Percentiles rank a stretch among this genome's conserved stretches.
phyloP scores from a whole-genome alignment of 2,329 filamentous ascomycete species.

The Huntiella omanensis region DNA sequence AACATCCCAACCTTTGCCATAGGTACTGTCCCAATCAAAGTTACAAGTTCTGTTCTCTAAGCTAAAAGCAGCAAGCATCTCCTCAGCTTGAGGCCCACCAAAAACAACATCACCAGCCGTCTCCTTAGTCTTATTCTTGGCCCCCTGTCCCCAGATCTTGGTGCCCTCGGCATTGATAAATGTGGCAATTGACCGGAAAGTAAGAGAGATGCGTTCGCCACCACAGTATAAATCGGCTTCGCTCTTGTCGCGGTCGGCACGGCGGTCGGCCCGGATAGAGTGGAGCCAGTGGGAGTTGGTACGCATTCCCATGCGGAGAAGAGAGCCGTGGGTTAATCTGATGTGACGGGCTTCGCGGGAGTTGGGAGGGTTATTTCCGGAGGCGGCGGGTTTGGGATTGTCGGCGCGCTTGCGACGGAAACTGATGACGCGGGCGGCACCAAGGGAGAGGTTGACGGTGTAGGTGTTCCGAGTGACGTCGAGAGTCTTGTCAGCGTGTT shows the following conservation, averaged over 20 bases:
- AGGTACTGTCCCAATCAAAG: constrained; percentile 58
- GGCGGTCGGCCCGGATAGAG: constrained; percentile 76
- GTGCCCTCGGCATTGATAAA: constrained; percentile 48
- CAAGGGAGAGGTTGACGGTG: constrained; percentile 88
- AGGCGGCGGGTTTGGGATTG: constrained; percentile 14
- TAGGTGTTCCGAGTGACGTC: constrained; percentile 67
- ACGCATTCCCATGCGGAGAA: constrained; percentile 60
- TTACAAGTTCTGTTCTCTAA: constrained; percentile 57
- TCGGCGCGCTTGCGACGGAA: constrained; percentile 59
- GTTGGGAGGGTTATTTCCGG: constrained; percentile 18
- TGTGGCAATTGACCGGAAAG: constrained; percentile 77
- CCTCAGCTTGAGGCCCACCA: constrained; percentile 35
- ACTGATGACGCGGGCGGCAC: constrained; percentile 76
- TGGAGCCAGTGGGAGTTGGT: constrained; percentile 86
- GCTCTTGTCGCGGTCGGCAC: constrained; percentile 46
- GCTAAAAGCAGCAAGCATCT: constrained; percentile 63
- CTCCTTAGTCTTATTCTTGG: constrained; percentile 43
- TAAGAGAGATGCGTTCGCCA: constrained; percentile 74
- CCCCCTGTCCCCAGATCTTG: constrained; percentile 84
- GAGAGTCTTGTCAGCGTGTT: constrained; percentile 92
- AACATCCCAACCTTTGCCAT: constrained; percentile 72
- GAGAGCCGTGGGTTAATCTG: constrained; percentile 64
- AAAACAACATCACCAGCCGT: constrained; percentile 48
- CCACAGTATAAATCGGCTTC: constrained; percentile 50
- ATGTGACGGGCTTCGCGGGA: constrained; percentile 13